A percentile compares a stretch with the other conserved stretches of the same genome.
Evolutionary conservation across 352 stramenopile species (phyloP).

Genomic region (Globisporangium irregulare): DNA sequence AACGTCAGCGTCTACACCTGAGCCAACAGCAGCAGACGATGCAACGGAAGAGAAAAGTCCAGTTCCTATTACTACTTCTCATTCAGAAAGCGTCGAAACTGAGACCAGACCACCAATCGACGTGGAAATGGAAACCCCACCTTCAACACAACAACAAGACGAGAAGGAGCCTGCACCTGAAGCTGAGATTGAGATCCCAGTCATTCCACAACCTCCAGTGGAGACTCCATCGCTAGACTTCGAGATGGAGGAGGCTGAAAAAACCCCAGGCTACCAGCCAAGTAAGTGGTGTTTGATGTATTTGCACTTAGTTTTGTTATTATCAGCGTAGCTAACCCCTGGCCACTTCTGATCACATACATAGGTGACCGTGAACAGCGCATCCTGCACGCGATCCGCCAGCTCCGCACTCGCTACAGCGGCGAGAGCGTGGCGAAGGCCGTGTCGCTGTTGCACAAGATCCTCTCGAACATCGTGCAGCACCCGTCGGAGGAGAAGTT

Average conservation of each 20-base stretch:
- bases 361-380: slow-evolving; percentile 58
- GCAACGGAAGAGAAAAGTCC: background rate
- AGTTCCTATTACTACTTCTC: background rate
- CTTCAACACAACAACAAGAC: background rate
- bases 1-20: background rate
- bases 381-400: slow-evolving; percentile 39
- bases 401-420: slow-evolving; percentile 33
- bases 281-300: slow-evolving; percentile 11
- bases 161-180: background rate
- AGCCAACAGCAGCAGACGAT: background rate
- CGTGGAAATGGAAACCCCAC: slow-evolving; percentile 19
- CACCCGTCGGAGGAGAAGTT: slow-evolving; percentile 56
- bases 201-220: background rate
- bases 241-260: background rate
- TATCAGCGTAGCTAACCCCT: background rate
- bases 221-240: slow-evolving; percentile 1
- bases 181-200: background rate
- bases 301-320: background rate
- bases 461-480: slow-evolving; percentile 75
- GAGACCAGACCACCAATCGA: slow-evolving; percentile 3
- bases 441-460: slow-evolving; percentile 51
- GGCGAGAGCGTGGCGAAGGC: slow-evolving; percentile 32
- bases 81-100: background rate
- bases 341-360: too few species aligned
- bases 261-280: slow-evolving; percentile 10